Evolutionary conservation across 176 grass and related monocot genomes (phyloP).

Genomic region (Musa itinerans): DNA sequence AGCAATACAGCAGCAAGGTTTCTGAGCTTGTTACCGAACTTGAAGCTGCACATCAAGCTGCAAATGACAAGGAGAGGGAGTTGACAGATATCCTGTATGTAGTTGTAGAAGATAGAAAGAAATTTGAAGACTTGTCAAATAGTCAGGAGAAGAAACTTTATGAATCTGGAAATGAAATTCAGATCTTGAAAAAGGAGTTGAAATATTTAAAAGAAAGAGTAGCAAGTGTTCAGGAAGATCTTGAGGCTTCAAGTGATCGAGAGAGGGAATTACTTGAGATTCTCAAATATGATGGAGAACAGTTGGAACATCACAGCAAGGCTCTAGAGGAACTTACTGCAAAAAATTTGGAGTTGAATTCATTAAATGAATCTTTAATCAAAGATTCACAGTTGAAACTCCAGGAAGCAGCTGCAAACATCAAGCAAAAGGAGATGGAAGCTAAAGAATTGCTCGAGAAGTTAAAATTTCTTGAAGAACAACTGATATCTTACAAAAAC

Average conservation of each 20-base stretch:
- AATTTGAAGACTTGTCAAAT: constrained; percentile 43
- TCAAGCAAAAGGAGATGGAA: constrained; percentile 49
- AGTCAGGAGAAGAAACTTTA: constrained; percentile 35
- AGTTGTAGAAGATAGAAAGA: constrained; percentile 61
- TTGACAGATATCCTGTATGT: constrained; percentile 42
- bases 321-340: constrained; percentile 57
- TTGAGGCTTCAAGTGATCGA: constrained; percentile 46
- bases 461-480: constrained; percentile 41
- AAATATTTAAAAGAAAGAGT: constrained; percentile 28
- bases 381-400: constrained; percentile 77
- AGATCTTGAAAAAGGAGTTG: constrained; percentile 38
- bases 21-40: constrained; percentile 37
- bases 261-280: constrained; percentile 50
- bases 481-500: constrained; percentile 39
- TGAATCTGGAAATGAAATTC: constrained; percentile 44
- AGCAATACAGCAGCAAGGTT: constrained; percentile 37
- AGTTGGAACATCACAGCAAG: constrained; percentile 69
- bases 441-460: constrained; percentile 46
- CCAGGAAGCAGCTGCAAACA: constrained; percentile 34
- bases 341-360: constrained; percentile 58
- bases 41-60: constrained; percentile 40
- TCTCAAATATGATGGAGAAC: constrained; percentile 56
- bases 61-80: constrained; percentile 51
- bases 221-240: constrained; percentile 41
- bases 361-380: constrained; percentile 56